A percentile compares a stretch with the other conserved stretches of the same genome.
These are phyloP conservation scores for Diplocarpon mali DNA, from an alignment of 2,329 filamentous ascomycete genomes.

Conservation along the genomic window DNA sequence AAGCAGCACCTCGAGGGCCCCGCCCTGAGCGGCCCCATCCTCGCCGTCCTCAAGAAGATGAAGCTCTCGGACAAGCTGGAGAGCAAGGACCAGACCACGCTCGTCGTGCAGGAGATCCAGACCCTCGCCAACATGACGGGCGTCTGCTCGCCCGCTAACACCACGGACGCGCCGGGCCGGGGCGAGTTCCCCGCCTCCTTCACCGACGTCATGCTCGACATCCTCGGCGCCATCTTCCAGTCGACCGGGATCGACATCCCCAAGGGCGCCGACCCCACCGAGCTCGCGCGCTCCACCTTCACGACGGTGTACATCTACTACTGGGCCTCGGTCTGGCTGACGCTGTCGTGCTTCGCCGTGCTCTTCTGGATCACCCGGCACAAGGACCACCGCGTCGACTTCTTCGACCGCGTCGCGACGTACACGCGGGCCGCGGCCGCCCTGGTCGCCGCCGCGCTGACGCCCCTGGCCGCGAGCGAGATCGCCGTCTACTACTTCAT, in stretches of 20 bases:
- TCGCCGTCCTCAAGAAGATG: not conserved
- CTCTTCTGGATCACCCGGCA: slow-evolving; percentile 6
- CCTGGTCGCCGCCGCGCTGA: not conserved
- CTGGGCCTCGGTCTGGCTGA: slow-evolving; percentile 1
- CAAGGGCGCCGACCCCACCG: slow-evolving; percentile 1
- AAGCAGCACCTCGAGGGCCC: not conserved
- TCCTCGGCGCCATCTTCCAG: not conserved
- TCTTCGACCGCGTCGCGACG: not conserved
- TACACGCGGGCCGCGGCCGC: not conserved
- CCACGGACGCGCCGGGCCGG: not conserved
- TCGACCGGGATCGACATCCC: not conserved
- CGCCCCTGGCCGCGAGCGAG: not conserved
- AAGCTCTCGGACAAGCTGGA: not conserved
- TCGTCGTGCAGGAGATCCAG: not conserved
- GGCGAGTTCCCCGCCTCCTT: not conserved
- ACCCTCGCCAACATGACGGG: not conserved
- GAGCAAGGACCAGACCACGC: not conserved
- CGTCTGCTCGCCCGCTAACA: not conserved
- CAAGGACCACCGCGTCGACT: not conserved
- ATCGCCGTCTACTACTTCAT: not conserved
- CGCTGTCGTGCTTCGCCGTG: slow-evolving; percentile 1
- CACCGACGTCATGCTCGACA: not conserved
- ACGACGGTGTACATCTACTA: slow-evolving; percentile 4
- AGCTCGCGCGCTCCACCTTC: not conserved
- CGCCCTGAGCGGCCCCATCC: not conserved